phyloP scores from a whole-genome alignment of 495 filamentous ascomycete species.

The Baudoinia panamericana region DNA sequence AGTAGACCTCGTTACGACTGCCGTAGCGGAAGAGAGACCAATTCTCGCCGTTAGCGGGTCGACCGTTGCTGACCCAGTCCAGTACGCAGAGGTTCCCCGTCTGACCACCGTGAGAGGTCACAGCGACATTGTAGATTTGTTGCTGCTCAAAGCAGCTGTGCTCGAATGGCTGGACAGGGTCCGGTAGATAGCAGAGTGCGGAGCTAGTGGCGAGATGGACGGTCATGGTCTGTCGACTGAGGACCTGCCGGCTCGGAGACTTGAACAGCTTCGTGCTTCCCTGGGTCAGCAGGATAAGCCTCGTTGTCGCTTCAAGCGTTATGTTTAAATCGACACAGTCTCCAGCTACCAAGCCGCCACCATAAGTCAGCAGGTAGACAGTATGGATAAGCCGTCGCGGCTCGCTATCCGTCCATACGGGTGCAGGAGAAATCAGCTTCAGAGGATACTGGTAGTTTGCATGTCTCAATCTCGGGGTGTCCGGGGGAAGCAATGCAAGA shows the following conservation, averaged over 20 bases:
- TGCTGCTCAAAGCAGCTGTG: conserved; percentile 67
- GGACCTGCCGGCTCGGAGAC: conserved; percentile 34
- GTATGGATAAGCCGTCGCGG: conserved; percentile 44
- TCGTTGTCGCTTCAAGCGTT: conserved; percentile 47
- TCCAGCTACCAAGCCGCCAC: conserved; percentile 78
- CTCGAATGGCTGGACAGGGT: conserved; percentile 81
- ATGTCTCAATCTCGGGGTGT: conserved; percentile 54
- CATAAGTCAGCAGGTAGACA: conserved; percentile 83
- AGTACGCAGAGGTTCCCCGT: conserved; percentile 59
- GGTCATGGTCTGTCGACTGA: conserved; percentile 49
- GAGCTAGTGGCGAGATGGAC: conserved; percentile 48
- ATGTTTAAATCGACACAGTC: conserved; percentile 66
- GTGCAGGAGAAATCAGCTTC: conserved; percentile 64
- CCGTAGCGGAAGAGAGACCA: conserved; percentile 71
- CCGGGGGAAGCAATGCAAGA: conserved; percentile 57
- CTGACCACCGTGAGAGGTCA: conserved; percentile 17
- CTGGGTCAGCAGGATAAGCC: conserved; percentile 78
- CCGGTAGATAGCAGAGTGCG: conserved; percentile 80
- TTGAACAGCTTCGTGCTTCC: conserved; percentile 95
- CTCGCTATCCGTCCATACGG: conserved; percentile 24
- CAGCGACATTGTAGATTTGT: conserved; percentile 56
- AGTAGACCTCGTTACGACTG: conserved; percentile 79
- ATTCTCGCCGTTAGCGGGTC: conserved; percentile 75
- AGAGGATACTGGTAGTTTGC: conserved; percentile 87
- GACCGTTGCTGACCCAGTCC: conserved; percentile 85